Conservation (phyloP, 306 rosid species). For the Betula pendula region DNA sequence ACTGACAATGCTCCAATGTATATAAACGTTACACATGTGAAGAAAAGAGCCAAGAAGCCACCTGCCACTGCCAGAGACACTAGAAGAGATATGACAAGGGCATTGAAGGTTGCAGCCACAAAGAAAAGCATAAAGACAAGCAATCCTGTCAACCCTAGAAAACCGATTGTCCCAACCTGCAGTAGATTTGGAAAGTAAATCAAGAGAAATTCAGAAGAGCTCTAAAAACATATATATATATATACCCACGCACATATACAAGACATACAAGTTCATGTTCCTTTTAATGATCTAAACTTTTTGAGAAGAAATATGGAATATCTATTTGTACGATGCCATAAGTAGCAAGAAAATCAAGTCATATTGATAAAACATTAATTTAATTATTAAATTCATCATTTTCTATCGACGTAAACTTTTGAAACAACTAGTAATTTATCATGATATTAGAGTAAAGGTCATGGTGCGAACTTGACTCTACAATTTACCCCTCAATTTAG, state of each 20-base stretch:
- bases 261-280: not conserved
- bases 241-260: not conserved
- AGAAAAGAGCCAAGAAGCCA: slow-evolving; percentile 92
- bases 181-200: slow-evolving; percentile 23
- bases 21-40: slow-evolving; percentile 61
- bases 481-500: too few species aligned
- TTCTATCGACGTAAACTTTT: too few species aligned
- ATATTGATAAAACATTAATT: too few species aligned
- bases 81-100: slow-evolving; percentile 63
- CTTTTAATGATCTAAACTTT: not conserved
- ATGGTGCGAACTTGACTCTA: too few species aligned
- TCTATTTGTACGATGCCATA: too few species aligned
- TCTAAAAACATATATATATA: not conserved
- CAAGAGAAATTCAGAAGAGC: not conserved
- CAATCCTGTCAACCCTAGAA: slow-evolving; percentile 72
- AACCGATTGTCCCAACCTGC: slow-evolving; percentile 74
- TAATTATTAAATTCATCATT: too few species aligned
- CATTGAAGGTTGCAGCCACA: slow-evolving; percentile 78
- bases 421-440: too few species aligned
- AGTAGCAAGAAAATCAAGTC: not conserved
- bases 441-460: too few species aligned
- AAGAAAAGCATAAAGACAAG: slow-evolving; percentile 84
- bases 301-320: not conserved
- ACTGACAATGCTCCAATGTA: slow-evolving; percentile 78
- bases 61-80: slow-evolving; percentile 87